Evolutionary conservation across 106 monocot genomes (phyloP), one percentile per base, ranked within the genome.

Genomic region (Gastrodia elata): DNA sequence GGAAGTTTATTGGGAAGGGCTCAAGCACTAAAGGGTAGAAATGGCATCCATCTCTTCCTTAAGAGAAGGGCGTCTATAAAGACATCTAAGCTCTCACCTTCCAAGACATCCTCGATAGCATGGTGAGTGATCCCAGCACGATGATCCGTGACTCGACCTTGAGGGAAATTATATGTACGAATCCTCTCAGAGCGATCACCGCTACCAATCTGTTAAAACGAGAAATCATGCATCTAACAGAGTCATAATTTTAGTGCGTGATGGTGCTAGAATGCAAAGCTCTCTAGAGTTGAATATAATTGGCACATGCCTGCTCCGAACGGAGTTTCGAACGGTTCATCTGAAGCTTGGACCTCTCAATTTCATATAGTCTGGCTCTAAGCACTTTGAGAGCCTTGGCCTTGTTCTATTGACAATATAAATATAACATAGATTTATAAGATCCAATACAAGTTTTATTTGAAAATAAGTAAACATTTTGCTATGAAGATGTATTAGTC

Each of bases 101-200:
- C 88, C 79, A 97, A 73, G 32, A 97, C 73, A 64, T 88, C 90
- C 38, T 80, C 79, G 69, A 97, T 84, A 5, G 90, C 86, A 68
- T 97, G 93, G 32, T 87, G 80, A 33, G 97, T 97, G 74, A 97
- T 82, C 32, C 93, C 93, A 4, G 91, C 81, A 10, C 97, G 84
- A 58, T 97, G 97, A 85, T 97, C 97, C 0, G 97, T 97, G 16
- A 93, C 97, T 56, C 93, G 78, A 5, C 97, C 97, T 43, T 93
- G 97, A 5, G 97, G 97, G 49, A 90, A 97, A 71, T 97, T 97
- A 79, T 93, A 97, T 24, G 97, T 97, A 35, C 97, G 77, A 26
- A 97, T 93, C 34, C 97, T 78, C 76, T 93, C 97, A 4, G 97
- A 97, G 76, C 97, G 88, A 68, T 97, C 97, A 37, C 97, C 97